Evolutionary conservation across 2,329 filamentous ascomycete species (phyloP), one percentile per base, ranked within the genome.

Genomic region (Achaetomium macrosporum): DNA sequence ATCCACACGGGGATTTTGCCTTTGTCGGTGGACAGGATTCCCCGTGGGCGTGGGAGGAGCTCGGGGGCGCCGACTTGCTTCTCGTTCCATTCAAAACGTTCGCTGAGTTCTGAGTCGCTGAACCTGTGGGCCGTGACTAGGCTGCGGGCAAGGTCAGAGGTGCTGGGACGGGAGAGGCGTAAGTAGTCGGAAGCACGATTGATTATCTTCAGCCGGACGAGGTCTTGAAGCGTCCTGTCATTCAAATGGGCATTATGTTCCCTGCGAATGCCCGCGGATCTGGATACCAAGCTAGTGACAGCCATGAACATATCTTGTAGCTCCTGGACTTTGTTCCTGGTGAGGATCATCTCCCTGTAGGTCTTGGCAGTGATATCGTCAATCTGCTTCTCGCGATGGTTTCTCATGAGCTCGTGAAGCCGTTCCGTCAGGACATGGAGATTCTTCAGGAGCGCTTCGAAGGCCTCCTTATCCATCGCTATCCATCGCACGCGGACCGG

Each of bases 311-410:
- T 64, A 42, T 57, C 56, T 17, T 47, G 43, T 5, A 64, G 44
- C 7, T 62, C 59, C 19, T 61, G 48, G 12, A 64, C 53, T 12
- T 58, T 54, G 42, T 64, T 60, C 1, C 62, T 50, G 10, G 59
- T 54, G 8, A 64, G 43, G 11, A 64, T 58, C 59, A 64, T 62
- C 47, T 64, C 62, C 1, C 62, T 52, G 45, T 64, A 62, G 1
- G 61, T 63, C 49, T 59, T 63, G 47, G 58, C 61, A 1, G 59
- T 61, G 40, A 63, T 63, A 17, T 61, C 58, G 35, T 62, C 61
- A 19, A 64, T 60, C 15, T 55, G 51, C 43, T 52, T 46, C 20
- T 58, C 56, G 2, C 55, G 58, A 36, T 60, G 44, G 25, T 50
- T 50, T 3, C 57, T 35, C 57, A 62, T 63, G 17, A 64, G 53